Percentiles rank a stretch among this genome's conserved stretches.
phyloP scores from a whole-genome alignment of 495 filamentous ascomycete genomes.

The Opeltia flavorubescens region DNA sequence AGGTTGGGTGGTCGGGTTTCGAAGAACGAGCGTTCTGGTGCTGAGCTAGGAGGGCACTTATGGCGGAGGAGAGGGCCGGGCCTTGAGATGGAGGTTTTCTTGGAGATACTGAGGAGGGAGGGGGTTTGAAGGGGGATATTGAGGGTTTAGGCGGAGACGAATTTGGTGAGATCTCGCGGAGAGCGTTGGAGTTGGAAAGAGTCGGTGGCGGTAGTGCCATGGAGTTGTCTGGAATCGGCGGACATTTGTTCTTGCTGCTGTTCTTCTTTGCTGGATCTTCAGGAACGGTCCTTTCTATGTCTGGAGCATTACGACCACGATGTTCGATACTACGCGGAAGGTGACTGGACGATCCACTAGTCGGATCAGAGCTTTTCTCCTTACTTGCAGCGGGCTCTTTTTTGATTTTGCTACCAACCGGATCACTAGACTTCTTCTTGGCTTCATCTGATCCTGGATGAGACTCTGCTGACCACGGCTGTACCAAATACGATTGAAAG shows the following conservation, averaged over 20 bases:
- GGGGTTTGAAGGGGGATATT: constrained; percentile 20
- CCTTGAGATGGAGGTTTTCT: neutral
- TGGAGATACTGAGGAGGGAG: constrained; percentile 6
- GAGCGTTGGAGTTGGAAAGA: constrained; percentile 13
- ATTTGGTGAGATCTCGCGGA: constrained; percentile 18
- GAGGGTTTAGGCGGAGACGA: constrained; percentile 20
- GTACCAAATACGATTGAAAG: constrained; percentile 33
- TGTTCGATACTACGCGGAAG: neutral
- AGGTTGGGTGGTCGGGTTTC: constrained; percentile 6
- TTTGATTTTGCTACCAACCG: neutral
- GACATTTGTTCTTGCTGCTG: neutral
- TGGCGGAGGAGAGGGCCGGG: constrained; percentile 9
- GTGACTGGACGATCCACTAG: neutral
- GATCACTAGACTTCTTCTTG: neutral
- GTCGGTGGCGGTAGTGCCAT: constrained; percentile 6
- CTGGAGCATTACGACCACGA: neutral
- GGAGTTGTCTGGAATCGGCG: constrained; percentile 1
- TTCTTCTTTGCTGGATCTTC: neutral
- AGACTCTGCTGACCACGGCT: constrained; percentile 1
- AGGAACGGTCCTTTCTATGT: constrained; percentile 1
- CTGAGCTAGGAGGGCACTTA: constrained; percentile 27
- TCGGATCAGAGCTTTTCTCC: constrained; percentile 1
- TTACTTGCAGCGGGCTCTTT: neutral
- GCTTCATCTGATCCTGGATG: neutral
- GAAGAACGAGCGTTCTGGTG: constrained; percentile 10